Evolutionary conservation across 495 filamentous ascomycete species (phyloP).

Genomic region (Lentithecium fluviatile): DNA sequence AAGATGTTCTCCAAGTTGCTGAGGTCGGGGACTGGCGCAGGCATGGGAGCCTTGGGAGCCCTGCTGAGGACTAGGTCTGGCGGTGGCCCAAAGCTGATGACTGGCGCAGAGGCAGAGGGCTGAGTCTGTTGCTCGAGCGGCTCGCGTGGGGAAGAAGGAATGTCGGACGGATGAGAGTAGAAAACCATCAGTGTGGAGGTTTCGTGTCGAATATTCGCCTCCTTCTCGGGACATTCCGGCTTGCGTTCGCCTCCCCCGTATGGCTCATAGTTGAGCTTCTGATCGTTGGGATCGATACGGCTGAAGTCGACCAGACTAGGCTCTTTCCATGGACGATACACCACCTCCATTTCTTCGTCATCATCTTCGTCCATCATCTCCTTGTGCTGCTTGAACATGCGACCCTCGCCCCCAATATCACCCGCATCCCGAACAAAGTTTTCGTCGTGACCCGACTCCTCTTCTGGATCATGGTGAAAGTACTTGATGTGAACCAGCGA

Average conservation of each 20-base stretch:
- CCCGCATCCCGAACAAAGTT: constrained; percentile 65
- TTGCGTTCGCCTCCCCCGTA: constrained; percentile 59
- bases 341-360: constrained; percentile 62
- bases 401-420: constrained; percentile 74
- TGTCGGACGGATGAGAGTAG: constrained; percentile 70
- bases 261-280: constrained; percentile 57
- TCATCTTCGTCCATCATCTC: constrained; percentile 63
- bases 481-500: constrained; percentile 68
- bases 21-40: constrained; percentile 12
- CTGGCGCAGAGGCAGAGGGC: constrained; percentile 39
- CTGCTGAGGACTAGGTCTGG: constrained; percentile 38
- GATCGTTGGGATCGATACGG: constrained; percentile 52
- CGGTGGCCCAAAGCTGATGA: constrained; percentile 52
- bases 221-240: constrained; percentile 64
- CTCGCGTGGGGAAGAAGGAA: constrained; percentile 75
- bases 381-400: constrained; percentile 72
- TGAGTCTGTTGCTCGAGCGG: constrained; percentile 49
- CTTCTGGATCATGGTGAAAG: constrained; percentile 78
- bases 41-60: constrained; percentile 37
- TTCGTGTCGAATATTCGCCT: constrained; percentile 69
- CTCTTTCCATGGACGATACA: constrained; percentile 47
- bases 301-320: constrained; percentile 57
- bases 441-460: constrained; percentile 69
- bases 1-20: constrained; percentile 39
- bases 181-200: constrained; percentile 77